Evolutionary conservation across 179 eudicot genomes (phyloP).

Genomic region (Dionaea muscipula): DNA sequence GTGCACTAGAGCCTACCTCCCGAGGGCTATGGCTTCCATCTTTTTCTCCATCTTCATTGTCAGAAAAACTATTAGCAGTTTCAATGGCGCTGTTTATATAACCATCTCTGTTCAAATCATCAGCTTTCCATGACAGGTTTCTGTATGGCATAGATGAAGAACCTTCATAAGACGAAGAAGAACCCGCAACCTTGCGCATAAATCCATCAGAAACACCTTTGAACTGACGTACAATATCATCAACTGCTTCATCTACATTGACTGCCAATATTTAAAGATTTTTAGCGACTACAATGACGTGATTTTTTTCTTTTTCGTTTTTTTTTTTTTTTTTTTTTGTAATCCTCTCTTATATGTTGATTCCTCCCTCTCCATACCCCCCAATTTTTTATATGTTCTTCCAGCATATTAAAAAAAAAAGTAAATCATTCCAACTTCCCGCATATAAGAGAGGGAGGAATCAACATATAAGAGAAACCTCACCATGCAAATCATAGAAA

Average conservation of each 20-base stretch:
- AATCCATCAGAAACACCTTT: conserved; percentile 92
- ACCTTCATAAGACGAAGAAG: conserved; percentile 38
- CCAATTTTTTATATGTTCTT: too few species aligned
- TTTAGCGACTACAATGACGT: too few species aligned
- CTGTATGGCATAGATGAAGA: conserved; percentile 26
- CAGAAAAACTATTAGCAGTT: conserved; percentile 51
- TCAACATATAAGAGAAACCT: too few species aligned
- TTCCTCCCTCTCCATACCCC: too few species aligned
- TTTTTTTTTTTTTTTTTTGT: too few species aligned
- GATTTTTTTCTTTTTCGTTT: too few species aligned
- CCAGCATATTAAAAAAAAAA: too few species aligned
- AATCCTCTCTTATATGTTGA: too few species aligned
- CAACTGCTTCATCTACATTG: conserved; percentile 95
- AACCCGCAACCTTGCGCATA: conserved; percentile 51
- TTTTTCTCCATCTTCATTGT: conserved; percentile 55
- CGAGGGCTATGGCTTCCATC: conserved; percentile 33
- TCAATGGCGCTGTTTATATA: conserved; percentile 38
- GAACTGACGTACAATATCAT: conserved; percentile 92
- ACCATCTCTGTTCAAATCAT: conserved; percentile 34
- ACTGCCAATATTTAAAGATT: conserved; percentile 29
- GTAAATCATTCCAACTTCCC: too few species aligned
- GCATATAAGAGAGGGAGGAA: too few species aligned
- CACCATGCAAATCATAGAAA: too few species aligned
- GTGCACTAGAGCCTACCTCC: conserved; percentile 25
- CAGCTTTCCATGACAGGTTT: conserved; percentile 44